Evolutionary conservation across 768 basidiomycete genomes (phyloP), one percentile per base, ranked within the genome.

Genomic region (Pleurotus tuber-regium): DNA sequence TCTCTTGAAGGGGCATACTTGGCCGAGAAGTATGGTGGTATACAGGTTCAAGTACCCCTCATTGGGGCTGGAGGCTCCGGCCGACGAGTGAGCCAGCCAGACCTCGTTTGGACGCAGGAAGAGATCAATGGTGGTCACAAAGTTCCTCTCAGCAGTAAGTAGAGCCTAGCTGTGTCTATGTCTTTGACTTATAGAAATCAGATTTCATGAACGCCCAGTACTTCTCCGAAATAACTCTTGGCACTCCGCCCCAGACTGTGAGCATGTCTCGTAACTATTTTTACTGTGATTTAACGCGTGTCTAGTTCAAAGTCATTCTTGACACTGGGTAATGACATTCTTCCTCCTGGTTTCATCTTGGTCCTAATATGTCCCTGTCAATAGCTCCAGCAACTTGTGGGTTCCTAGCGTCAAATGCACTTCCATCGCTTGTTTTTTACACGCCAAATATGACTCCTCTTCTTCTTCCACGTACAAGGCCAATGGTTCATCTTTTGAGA

Each of bases 131-230:
- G 83, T 50, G 93, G 92, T 30, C 96, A 98, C 66, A 69, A 71
- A 31, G 89, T 98, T 47, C 96, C 97, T 56, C 77, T 99, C 39
- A 86, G 78, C 62, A 97, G 96, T 96, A 61, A 56, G 90, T 76
- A 29, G 26, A 28, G 39, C 19, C 23, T 24, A 23, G 54, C 33
- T 57, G 51, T 41, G 40, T 56, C 50, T 51, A 28, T 4, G 18
- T 46, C 48, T 42, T 19, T 26, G 18, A 38, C 49, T 18, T 14
- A 29, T 44, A n/a, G 14, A 14, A 28, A 10, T 11, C 51, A 97
- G 95, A 98, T 76, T 98, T 92, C 73, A 84, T 95, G 85, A 98
- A 98, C 66, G 95, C 97, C 29, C 95, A 99, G 68, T 98, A 99
- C 71, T 99, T 80, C 65, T 80, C 93, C 16, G 89, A 93, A 56